phyloP scores from a whole-genome alignment of 1,139 yeast genomes.

The Zygotorulaspora mrakii region DNA sequence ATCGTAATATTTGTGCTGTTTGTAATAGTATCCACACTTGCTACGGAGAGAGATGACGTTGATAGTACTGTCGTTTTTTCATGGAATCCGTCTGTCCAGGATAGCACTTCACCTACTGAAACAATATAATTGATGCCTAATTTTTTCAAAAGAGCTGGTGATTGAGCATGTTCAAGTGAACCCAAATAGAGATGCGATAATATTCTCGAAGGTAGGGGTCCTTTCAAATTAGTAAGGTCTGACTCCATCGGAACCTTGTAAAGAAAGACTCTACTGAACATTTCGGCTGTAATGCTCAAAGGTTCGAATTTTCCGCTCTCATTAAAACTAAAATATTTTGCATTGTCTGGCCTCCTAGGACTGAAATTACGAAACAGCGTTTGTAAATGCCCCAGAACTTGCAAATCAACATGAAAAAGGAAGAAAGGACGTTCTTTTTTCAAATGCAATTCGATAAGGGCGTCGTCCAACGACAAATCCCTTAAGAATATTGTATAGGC shows the following conservation, averaged over 20 bases:
- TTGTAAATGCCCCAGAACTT: constrained; percentile 61
- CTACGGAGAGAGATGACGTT: constrained; percentile 12
- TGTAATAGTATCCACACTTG: neutral
- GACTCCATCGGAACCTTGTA: constrained; percentile 27
- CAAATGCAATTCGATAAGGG: constrained; percentile 55
- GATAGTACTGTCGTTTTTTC: constrained; percentile 23
- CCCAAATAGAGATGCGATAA: constrained; percentile 85
- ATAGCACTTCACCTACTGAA: constrained; percentile 81
- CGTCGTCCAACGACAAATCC: constrained; percentile 48
- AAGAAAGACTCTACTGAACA: constrained; percentile 36
- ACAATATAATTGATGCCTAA: constrained; percentile 73
- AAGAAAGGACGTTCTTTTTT: constrained; percentile 75
- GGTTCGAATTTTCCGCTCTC: constrained; percentile 10
- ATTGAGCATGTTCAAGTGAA: constrained; percentile 75
- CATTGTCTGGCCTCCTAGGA: constrained; percentile 23
- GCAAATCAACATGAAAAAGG: constrained; percentile 72
- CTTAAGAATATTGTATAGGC: constrained; percentile 68
- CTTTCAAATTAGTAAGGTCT: constrained; percentile 35
- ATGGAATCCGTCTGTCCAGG: constrained; percentile 43
- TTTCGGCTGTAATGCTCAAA: constrained; percentile 31
- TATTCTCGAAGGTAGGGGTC: constrained; percentile 50
- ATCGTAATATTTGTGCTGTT: constrained; percentile 5
- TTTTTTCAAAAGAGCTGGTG: constrained; percentile 55
- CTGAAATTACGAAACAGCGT: constrained; percentile 44
- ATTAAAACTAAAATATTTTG: constrained; percentile 2